A percentile compares a stretch with the other conserved stretches of the same genome.
These are phyloP conservation scores for Cercis canadensis DNA, from an alignment of 306 rosid genomes.

Conservation along the genomic window DNA sequence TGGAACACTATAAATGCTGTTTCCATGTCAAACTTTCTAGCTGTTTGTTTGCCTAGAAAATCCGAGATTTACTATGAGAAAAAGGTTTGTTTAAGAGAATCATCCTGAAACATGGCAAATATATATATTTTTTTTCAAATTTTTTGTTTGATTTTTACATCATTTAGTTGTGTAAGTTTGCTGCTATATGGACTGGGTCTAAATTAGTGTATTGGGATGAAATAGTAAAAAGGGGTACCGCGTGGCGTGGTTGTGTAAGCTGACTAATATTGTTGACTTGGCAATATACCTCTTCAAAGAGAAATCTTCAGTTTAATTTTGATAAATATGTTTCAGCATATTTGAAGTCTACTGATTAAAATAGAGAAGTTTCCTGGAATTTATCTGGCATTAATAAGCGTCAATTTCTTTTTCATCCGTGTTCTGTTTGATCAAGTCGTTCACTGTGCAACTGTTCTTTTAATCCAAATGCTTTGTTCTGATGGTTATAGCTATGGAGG, in stretches of 20 bases:
- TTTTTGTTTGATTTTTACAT: background rate
- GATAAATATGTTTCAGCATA: constrained; percentile 9
- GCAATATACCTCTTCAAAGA: constrained; percentile 20
- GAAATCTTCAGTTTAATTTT: constrained; percentile 24
- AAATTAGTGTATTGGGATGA: constrained; percentile 22
- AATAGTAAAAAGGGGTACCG: background rate
- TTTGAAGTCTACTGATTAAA: constrained; percentile 16
- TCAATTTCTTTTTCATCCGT: background rate
- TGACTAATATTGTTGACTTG: constrained; percentile 30
- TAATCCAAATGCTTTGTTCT: constrained; percentile 44
- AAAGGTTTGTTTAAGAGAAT: background rate
- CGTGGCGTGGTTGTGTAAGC: constrained; percentile 5
- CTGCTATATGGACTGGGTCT: constrained; percentile 27
- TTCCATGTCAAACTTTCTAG: constrained; percentile 4
- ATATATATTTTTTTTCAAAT: no score
- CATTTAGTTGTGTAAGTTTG: constrained; percentile 21
- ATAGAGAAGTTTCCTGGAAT: constrained; percentile 22
- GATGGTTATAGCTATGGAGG: constrained; percentile 81
- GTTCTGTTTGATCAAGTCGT: constrained; percentile 23
- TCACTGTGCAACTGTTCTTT: constrained; percentile 26
- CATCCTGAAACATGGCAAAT: background rate
- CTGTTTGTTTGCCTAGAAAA: background rate
- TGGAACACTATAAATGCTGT: constrained; percentile 15
- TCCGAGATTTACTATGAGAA: constrained; percentile 4
- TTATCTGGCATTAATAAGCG: constrained; percentile 12